phyloP scores from a whole-genome alignment of 768 basidiomycete species.

The Chalciporus pseudorubinellus region DNA sequence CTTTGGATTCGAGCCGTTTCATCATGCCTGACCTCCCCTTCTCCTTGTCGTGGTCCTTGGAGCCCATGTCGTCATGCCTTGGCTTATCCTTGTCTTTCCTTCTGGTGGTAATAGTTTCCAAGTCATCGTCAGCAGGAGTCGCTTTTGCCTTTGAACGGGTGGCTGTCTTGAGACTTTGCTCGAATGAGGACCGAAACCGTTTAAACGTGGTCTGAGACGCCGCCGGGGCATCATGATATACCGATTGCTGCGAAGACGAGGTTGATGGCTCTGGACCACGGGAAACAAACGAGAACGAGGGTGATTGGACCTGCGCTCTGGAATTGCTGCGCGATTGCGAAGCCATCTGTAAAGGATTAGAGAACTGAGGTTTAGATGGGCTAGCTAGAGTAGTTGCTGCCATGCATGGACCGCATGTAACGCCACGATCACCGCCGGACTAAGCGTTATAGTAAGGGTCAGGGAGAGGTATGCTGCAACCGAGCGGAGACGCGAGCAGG shows the following conservation, averaged over 20 bases:
- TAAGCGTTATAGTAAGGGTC: slow-evolving; percentile 15
- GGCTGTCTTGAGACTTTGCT: slow-evolving; percentile 63
- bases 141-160: slow-evolving; percentile 53
- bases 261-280: slow-evolving; percentile 38
- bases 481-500: slow-evolving; percentile 6
- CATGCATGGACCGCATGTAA: slow-evolving; percentile 41
- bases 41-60: slow-evolving; percentile 33
- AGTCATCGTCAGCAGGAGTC: slow-evolving; percentile 38
- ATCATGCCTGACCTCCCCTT: slow-evolving; percentile 48
- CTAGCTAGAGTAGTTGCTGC: slow-evolving; percentile 41
- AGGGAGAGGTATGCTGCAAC: slow-evolving; percentile 9
- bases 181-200: slow-evolving; percentile 63
- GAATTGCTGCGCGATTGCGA: slow-evolving; percentile 39
- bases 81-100: slow-evolving; percentile 42
- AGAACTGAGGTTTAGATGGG: slow-evolving; percentile 37
- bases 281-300: slow-evolving; percentile 41
- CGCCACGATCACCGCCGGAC: slow-evolving; percentile 19
- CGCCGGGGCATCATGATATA: slow-evolving; percentile 35
- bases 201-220: slow-evolving; percentile 54
- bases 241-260: slow-evolving; percentile 28
- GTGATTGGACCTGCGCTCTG: slow-evolving; percentile 30
- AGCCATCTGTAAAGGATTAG: slow-evolving; percentile 47
- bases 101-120: slow-evolving; percentile 43
- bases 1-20: slow-evolving; percentile 47
- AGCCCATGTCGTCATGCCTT: slow-evolving; percentile 29